Percentiles rank a stretch among this genome's conserved stretches.
Evolutionary conservation across 75 land plant species (phyloP).

Genomic region (Larix kaempferi): DNA sequence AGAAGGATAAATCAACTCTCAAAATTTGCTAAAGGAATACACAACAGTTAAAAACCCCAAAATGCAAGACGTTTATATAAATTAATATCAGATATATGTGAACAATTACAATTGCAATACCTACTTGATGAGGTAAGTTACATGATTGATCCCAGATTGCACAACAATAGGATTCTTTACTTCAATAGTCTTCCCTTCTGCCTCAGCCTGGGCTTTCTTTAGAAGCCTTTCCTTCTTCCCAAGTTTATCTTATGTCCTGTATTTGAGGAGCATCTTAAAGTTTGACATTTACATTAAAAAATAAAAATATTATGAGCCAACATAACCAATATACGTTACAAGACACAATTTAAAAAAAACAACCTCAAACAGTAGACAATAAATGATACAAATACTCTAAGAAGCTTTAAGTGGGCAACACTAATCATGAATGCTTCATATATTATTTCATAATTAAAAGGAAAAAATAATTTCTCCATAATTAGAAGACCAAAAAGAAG

Average conservation of each 20-base stretch:
- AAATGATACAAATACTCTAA: too few relatives aligned
- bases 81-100: not conserved
- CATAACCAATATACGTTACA: not conserved
- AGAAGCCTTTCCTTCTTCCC: slow-evolving; percentile 57
- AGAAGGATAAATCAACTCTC: too few relatives aligned
- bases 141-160: slow-evolving; percentile 65
- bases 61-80: not conserved
- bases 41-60: not conserved
- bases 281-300: slow-evolving; percentile 32
- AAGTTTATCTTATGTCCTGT: slow-evolving; percentile 67
- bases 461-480: too few relatives aligned
- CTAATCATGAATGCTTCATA: too few relatives aligned
- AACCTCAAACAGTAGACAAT: not conserved
- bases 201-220: slow-evolving; percentile 65
- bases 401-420: too few relatives aligned
- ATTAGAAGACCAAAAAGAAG: too few relatives aligned
- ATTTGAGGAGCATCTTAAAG: slow-evolving; percentile 70
- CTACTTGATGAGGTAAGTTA: slow-evolving; percentile 73
- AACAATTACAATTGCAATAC: slow-evolving; percentile 3
- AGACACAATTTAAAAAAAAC: not conserved
- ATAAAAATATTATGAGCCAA: not conserved
- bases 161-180: too few relatives aligned
- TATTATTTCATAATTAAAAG: too few relatives aligned
- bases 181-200: slow-evolving; percentile 54
- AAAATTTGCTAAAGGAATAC: not conserved